phyloP scores from a whole-genome alignment of 2,329 filamentous ascomycete genomes.

The Aureobasidium namibiae region DNA sequence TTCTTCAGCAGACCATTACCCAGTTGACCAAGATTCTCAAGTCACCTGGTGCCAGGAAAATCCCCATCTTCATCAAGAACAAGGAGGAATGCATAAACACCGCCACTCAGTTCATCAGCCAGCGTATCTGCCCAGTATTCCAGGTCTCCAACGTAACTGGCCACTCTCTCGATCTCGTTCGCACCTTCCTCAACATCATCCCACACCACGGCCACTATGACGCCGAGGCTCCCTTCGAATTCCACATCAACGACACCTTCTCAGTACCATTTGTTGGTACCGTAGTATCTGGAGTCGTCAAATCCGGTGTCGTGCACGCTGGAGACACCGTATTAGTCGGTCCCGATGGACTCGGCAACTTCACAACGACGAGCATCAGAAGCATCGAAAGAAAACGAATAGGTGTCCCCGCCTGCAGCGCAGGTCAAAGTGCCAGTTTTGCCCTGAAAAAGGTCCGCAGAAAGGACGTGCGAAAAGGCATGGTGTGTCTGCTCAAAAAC shows the following conservation, averaged over 20 bases:
- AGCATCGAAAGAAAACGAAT: conserved; percentile 95
- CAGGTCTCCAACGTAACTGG: conserved; percentile 98
- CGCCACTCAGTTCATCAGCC: conserved; percentile 88
- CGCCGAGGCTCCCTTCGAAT: conserved; percentile 79
- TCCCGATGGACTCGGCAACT: conserved; percentile 83
- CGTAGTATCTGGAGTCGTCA: conserved; percentile 89
- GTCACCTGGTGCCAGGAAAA: conserved; percentile 86
- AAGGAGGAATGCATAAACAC: conserved; percentile 90
- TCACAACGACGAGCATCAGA: conserved; percentile 75
- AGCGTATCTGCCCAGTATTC: conserved; percentile 93
- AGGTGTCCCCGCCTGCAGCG: conserved; percentile 74
- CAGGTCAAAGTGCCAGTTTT: conserved; percentile 88
- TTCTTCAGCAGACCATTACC: conserved; percentile 83
- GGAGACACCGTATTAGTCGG: conserved; percentile 87
- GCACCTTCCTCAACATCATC: conserved; percentile 88
- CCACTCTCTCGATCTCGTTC: conserved; percentile 79
- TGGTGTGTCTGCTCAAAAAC: conserved; percentile 83
- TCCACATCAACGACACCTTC: conserved; percentile 95
- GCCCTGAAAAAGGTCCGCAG: conserved; percentile 78
- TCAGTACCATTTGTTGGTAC: conserved; percentile 96
- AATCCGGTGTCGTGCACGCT: conserved; percentile 70
- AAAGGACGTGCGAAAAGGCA: conserved; percentile 93
- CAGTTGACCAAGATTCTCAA: conserved; percentile 91
- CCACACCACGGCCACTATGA: conserved; percentile 94
- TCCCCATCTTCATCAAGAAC: conserved; percentile 90